Base-by-base conservation (phyloP, 306 rosid genomes). In the Calophaca sinica region DNA sequence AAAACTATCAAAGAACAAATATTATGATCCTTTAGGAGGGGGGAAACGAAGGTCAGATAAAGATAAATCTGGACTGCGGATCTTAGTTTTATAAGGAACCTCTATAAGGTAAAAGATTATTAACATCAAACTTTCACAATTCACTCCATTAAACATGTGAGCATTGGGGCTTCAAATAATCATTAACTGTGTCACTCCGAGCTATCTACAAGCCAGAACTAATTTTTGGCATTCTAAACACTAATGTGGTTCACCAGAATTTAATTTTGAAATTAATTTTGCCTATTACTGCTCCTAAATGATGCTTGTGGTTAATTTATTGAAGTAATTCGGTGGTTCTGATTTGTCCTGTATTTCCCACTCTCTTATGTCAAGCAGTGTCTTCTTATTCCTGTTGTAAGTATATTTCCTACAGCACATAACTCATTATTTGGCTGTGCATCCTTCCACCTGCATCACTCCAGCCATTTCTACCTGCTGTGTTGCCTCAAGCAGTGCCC, bases 81-180 rank as follows among this genome's bases (percentile, higher is more conserved):
- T 10, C 32, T 12, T 4, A 3, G 9, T 2, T 63, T 65, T 49
- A 5, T 33, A 71, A 54, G 15, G 42, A 2, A 62, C 7, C 20
- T 46, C 9, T 2, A 31, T 53, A 55, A 71, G 5, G 64, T 39
- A 49, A 39, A 51, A 38, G 70, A 52, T 39, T 2, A 75, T 75
- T 50, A 63, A 51, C 8, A 74, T 11, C 59, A 48, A 61, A 28
- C 44, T 10, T 62, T 29, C 9, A 29, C 39, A 26, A 28, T 14
- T 13, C 28, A 9, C 7, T 53, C 38, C 57, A 65, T 11, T 39
- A 20, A 20, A 20, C 26, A 1, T 20, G 26, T 20, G 26, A 20
- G 26, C 26, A 20, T 20, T n/a, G 26, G 35, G 12, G 60, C 49
- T 10, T 59, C 20, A 39, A 28, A 45, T 9, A 55, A 44, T 15